Base-by-base conservation (phyloP, 2,329 filamentous ascomycete genomes). In the Orbilia quercus region DNA sequence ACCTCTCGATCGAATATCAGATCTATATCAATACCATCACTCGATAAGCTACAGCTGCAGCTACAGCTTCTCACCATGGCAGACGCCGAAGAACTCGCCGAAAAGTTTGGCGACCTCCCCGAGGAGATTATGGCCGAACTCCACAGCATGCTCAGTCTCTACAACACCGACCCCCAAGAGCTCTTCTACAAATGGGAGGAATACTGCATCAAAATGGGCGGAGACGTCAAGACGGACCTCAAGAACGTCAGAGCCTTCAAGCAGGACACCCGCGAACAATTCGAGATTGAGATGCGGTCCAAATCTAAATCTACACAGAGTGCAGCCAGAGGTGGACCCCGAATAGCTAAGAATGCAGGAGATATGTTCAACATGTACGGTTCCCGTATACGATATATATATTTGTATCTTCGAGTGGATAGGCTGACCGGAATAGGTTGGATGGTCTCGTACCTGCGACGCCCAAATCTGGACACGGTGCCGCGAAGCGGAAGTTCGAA, bases 161-260 rank as follows among this genome's bases (percentile, higher is more conserved):
- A 97, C 82, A 88, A 88, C 51, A 86, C 98, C 73, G 87, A 88
- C 14, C 85, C 89, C 34, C 89, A 98, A 80, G 95, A 98, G 80
- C 84, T 98, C 23, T 97, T 92, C 81, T 97, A 92, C 87, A 98
- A 98, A 85, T 99, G 95, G 95, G 95, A 99, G 81, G 94, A 92
- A 0, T 98, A 97, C 84, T 93, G 91, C 81, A 90, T 99, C 80
- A 96, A 94, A 81, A 92, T 98, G 89, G 65, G 70, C 51, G 91
- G 96, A 65, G 90, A 92, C 66, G 88, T 89, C 74, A 88, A 85
- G 71, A 82, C 91, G 74, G 87, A 90, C 51, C 84, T 96, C 44
- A 86, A 90, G 38, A 89, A 86, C 0, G 86, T 91, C 48, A 86
- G 90, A 45, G 87, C 88, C 63, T 90, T 99, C 80, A 96, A 96